phyloP scores from a whole-genome alignment of 345 rosid genomes.

The Dovyalis caffra region DNA sequence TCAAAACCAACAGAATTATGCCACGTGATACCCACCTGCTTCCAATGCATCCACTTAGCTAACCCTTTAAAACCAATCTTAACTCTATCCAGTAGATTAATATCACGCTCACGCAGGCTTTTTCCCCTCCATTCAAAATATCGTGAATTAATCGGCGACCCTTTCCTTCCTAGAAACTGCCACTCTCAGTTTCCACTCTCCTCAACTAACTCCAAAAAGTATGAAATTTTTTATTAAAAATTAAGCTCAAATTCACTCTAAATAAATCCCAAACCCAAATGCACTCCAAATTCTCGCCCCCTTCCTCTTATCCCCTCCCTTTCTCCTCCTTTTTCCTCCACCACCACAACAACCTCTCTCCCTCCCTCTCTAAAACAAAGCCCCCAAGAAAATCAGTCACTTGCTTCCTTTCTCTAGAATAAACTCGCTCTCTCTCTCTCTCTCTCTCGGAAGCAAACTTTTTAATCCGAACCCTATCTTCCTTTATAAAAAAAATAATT shows the following conservation, averaged over 20 bases:
- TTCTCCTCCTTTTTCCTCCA: background rate
- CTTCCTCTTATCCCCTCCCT: background rate
- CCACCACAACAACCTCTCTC: background rate
- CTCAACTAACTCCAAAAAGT: background rate
- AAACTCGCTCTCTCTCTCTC: background rate
- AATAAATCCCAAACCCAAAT: conserved; percentile 46
- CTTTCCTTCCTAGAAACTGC: conserved; percentile 36
- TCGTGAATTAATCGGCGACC: conserved; percentile 32
- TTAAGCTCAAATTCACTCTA: conserved; percentile 37
- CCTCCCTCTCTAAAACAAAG: background rate
- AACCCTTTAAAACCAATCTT: background rate
- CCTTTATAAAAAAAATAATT: background rate
- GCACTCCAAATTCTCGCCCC: conserved; percentile 6
- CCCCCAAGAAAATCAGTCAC: background rate
- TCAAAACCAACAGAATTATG: background rate
- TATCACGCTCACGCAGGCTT: conserved; percentile 14
- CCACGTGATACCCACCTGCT: conserved; percentile 8
- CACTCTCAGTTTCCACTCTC: background rate
- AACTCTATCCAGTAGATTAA: background rate
- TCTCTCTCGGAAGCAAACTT: background rate
- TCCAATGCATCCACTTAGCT: background rate
- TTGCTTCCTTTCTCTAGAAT: background rate
- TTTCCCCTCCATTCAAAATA: background rate
- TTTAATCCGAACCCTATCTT: background rate
- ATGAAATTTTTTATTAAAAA: conserved; percentile 1